These are phyloP conservation scores for Sicyos edulis DNA, from an alignment of 306 rosid species.

Conservation along the genomic window DNA sequence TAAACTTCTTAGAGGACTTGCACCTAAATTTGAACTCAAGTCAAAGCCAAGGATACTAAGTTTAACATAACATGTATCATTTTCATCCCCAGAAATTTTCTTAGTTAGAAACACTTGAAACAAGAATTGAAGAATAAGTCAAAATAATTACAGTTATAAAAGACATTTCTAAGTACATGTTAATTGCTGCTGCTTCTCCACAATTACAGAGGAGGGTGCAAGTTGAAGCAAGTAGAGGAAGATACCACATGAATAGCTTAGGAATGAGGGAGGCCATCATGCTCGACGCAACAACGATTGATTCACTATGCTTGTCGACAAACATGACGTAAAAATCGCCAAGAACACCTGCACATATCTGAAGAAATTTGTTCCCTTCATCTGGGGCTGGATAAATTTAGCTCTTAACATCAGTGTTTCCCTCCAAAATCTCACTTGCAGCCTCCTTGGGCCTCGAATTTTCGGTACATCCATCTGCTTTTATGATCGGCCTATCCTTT, in stretches of 20 bases:
- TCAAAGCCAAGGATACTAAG: not conserved
- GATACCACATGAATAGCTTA: constrained; percentile 1
- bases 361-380: not conserved
- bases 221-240: not conserved
- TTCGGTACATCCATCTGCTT: constrained; percentile 6
- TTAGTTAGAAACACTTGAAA: constrained; percentile 2
- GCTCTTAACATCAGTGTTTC: not conserved
- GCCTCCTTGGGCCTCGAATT: not conserved
- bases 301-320: no score
- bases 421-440: constrained; percentile 6
- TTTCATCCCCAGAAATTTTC: no score
- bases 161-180: no score
- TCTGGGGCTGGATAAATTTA: constrained; percentile 1
- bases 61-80: not conserved
- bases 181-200: not conserved
- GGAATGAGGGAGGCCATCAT: not conserved
- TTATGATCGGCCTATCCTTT: not conserved
- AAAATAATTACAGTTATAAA: not conserved
- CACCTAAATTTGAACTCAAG: not conserved
- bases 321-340: not conserved
- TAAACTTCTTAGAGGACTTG: not conserved
- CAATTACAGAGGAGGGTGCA: not conserved
- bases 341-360: not conserved
- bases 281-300: not conserved
- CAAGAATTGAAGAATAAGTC: not conserved